Evolutionary conservation across 176 grass and related monocot genomes (phyloP).

Genomic region (Phoenix dactylifera): DNA sequence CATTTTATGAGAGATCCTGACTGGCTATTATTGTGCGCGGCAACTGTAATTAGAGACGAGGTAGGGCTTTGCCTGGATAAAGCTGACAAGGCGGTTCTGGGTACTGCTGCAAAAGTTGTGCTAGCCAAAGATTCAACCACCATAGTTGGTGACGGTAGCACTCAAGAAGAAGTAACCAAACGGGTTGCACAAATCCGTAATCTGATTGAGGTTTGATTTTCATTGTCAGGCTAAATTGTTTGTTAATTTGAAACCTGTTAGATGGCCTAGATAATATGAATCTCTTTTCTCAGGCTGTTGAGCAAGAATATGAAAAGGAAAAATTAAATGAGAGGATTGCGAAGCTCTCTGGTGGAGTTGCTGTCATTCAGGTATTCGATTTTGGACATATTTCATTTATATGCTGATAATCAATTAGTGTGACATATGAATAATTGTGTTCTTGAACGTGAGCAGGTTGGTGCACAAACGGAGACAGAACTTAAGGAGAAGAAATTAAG

Average conservation of each 20-base stretch:
- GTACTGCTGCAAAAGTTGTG: conserved; percentile 75
- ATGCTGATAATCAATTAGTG: not conserved
- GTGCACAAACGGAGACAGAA: conserved; percentile 96
- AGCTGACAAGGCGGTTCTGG: conserved; percentile 70
- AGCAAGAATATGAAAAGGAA: conserved; percentile 98
- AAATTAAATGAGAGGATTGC: conserved; percentile 97
- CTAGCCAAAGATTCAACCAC: conserved; percentile 87
- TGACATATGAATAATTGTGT: not conserved
- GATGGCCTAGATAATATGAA: not conserved
- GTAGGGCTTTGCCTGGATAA: conserved; percentile 84
- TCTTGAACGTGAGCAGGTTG: conserved; percentile 48
- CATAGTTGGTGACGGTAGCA: conserved; percentile 89
- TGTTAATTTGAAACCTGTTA: not conserved
- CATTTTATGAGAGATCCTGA: not conserved
- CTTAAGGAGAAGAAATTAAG: conserved; percentile 97
- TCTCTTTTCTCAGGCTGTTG: conserved; percentile 38
- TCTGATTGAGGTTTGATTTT: conserved; percentile 58
- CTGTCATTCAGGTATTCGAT: conserved; percentile 81
- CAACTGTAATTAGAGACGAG: conserved; percentile 88
- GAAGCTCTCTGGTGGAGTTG: conserved; percentile 96
- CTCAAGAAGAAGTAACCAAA: conserved; percentile 87
- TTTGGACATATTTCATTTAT: not conserved
- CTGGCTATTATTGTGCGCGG: conserved; percentile 22
- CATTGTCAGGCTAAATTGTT: not conserved
- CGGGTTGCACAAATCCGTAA: conserved; percentile 85